These are phyloP conservation scores for Phyllosticta paracitricarpa DNA, from an alignment of 2,329 filamentous ascomycete genomes.

Conservation along the genomic window DNA sequence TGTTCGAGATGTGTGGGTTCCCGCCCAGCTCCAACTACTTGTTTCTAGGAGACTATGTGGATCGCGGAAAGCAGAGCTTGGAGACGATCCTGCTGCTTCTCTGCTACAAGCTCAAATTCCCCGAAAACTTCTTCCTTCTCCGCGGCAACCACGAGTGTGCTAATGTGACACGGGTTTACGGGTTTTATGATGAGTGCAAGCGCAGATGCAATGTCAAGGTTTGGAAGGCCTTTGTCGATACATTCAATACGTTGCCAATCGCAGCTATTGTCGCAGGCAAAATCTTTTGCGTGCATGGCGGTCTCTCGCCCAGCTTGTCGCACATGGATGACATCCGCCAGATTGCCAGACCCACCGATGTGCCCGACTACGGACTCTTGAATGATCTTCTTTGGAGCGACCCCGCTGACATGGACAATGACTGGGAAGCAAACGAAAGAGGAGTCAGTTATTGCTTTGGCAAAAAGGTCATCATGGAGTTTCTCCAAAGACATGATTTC, in stretches of 20 bases:
- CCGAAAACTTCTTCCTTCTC: conserved; percentile 93
- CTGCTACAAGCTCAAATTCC: conserved; percentile 95
- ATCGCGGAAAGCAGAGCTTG: conserved; percentile 88
- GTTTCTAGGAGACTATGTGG: conserved; percentile 93
- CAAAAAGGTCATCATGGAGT: conserved; percentile 96
- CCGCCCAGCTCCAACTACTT: conserved; percentile 86
- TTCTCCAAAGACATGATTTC: conserved; percentile 88
- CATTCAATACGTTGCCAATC: conserved; percentile 91
- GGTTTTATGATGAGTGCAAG: conserved; percentile 98
- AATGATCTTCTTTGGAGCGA: conserved; percentile 97
- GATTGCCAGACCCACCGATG: conserved; percentile 90
- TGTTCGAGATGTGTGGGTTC: conserved; percentile 99
- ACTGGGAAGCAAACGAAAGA: conserved; percentile 95
- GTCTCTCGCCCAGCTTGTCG: conserved; percentile 78
- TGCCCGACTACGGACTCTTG: conserved; percentile 89
- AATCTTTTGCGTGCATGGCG: conserved; percentile 96
- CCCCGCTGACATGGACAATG: conserved; percentile 92
- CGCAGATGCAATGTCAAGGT: conserved; percentile 91
- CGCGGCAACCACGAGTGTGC: conserved; percentile 95
- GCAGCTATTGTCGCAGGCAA: conserved; percentile 95
- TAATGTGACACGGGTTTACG: conserved; percentile 90
- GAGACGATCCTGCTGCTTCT: conserved; percentile 88
- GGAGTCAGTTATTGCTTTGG: conserved; percentile 98
- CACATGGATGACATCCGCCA: conserved; percentile 99
- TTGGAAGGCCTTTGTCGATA: conserved; percentile 97